phyloP scores from a whole-genome alignment of 2,329 filamentous ascomycete genomes.

The Pyricularia sp. region DNA sequence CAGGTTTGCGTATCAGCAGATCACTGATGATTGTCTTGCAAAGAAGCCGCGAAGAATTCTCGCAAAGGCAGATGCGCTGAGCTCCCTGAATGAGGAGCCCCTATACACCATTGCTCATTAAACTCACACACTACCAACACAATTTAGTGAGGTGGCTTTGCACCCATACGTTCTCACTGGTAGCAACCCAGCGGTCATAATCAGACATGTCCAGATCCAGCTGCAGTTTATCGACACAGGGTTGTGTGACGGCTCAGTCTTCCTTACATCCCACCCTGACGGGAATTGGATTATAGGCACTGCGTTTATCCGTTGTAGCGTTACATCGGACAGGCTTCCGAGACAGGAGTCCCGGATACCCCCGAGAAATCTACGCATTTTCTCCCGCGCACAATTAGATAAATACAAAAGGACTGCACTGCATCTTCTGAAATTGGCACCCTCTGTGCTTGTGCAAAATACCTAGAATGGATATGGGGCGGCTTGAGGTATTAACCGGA shows the following conservation, averaged over 20 bases:
- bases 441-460: neutral
- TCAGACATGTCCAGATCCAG: neutral
- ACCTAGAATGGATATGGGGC: neutral
- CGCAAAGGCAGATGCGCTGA: neutral
- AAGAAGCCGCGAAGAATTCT: neutral
- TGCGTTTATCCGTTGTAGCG: neutral
- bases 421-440: neutral
- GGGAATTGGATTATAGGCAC: neutral
- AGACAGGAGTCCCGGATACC: neutral
- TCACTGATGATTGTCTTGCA: neutral
- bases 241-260: neutral
- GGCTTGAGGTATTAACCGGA: neutral
- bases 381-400: neutral
- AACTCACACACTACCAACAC: neutral
- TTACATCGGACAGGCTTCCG: neutral
- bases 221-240: neutral
- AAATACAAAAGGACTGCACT: neutral
- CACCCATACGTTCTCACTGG: neutral
- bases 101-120: neutral
- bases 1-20: neutral
- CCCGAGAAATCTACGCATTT: neutral
- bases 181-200: neutral
- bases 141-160: neutral
- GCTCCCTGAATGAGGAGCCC: neutral
- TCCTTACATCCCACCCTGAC: neutral